Conservation (phyloP, 1,284 basidiomycete genomes). For the Leccinum pachyderme region DNA sequence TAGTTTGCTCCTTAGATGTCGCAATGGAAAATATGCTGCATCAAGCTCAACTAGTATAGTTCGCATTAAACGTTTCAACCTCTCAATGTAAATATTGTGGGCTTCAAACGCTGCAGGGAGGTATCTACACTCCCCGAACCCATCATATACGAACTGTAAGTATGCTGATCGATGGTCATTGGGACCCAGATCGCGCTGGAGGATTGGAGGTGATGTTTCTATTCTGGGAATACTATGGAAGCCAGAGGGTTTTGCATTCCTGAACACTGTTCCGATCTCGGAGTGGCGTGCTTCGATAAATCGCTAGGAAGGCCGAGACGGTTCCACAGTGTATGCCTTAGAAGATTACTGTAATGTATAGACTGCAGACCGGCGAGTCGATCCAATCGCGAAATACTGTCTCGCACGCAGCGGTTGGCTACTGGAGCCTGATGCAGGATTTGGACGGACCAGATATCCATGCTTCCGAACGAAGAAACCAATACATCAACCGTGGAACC, state of each 20-base stretch:
- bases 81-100: constrained; percentile 48
- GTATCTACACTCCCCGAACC: constrained; percentile 20
- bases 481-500: background rate
- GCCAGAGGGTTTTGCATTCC: constrained; percentile 58
- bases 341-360: no score
- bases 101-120: constrained; percentile 33
- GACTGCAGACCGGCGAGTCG: no score
- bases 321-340: constrained; percentile 48
- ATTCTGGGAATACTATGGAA: constrained; percentile 48
- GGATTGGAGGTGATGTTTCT: constrained; percentile 50
- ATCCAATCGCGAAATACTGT: background rate
- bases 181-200: no score
- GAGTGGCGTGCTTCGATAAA: no score
- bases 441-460: constrained; percentile 30
- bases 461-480: background rate
- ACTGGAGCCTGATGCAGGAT: background rate
- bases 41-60: constrained; percentile 43
- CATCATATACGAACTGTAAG: background rate
- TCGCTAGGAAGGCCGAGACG: no score
- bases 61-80: constrained; percentile 40
- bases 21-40: constrained; percentile 20
- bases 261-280: constrained; percentile 12
- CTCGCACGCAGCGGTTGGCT: background rate
- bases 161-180: constrained; percentile 28
- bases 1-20: background rate